Evolutionary conservation across 2,329 filamentous ascomycete genomes (phyloP), one percentile per base, ranked within the genome.

Genomic region (Xylariaceae sp.): DNA sequence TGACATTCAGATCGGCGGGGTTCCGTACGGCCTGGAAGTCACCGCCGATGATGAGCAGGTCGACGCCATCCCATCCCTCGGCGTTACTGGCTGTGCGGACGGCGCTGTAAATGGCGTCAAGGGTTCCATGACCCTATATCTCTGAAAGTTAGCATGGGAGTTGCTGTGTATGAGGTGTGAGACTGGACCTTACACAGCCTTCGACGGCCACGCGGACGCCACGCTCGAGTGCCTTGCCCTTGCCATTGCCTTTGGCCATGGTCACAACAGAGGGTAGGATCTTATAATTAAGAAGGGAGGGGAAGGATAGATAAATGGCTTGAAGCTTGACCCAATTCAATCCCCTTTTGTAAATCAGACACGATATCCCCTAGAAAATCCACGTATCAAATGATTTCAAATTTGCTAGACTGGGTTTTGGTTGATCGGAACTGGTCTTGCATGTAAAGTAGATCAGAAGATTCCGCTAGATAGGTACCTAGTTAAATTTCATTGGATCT

Each of bases 11-110:
- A 70, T 99, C 94, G 60, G 85, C 80, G 7, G 89, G 85, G 75
- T 97, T 97, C 64, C 94, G 89, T 39, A 91, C 85, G 42, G 94
- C 86, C 86, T 96, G 90, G 62, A 99, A 99, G 69, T 99, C 94
- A 31, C 94, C 94, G 53, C 92, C 90, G 64, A 99, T 96, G 66
- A 99, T 95, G 62, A 99, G 74, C 8, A 96, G 73, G 70, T 99
- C 94, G 32, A 97, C 84, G 35, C 80, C 83, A 61, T 87, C 78
- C 91, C 92, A 96, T 29, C 80, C 80, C 64, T 88, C 87, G 45
- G 80, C 75, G 60, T 83, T 76, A 70, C 86, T 89, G 7, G 89
- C 80, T 60, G 81, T 78, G 41, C 80, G 75, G 30, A 95, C 82
- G 1, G 89, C 86, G 1, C 87, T 83, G 71, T 97, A 99, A 63